These are phyloP conservation scores for Leccinum uliginosum DNA, from an alignment of 768 basidiomycete species.

Conservation along the genomic window DNA sequence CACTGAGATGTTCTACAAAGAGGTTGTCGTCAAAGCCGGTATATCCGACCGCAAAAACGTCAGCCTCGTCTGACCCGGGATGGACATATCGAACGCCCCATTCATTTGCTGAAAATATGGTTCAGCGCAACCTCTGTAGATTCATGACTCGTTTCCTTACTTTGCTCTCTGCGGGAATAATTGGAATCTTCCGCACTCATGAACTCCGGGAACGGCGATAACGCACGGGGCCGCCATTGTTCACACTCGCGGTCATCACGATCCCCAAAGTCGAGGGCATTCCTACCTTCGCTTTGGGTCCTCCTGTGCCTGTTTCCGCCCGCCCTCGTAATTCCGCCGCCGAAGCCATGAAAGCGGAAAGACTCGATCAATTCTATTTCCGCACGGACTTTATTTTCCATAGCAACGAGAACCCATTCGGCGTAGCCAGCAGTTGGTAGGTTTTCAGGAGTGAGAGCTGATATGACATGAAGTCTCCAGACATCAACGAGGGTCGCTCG, in stretches of 20 bases:
- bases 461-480: conserved; percentile 58
- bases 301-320: conserved; percentile 43
- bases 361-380: conserved; percentile 17
- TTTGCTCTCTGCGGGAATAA: conserved; percentile 26
- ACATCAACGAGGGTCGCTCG: conserved; percentile 65
- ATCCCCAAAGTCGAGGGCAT: conserved; percentile 34
- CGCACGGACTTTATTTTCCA: conserved; percentile 15
- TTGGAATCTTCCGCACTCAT: conserved; percentile 17
- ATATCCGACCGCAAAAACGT: conserved; percentile 23
- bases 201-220: conserved; percentile 17
- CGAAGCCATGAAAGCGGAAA: neutral
- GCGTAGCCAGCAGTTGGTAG: conserved; percentile 30
- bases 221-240: conserved; percentile 24
- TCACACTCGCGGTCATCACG: conserved; percentile 20
- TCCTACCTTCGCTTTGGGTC: conserved; percentile 40
- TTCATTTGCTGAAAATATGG: conserved; percentile 22
- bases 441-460: conserved; percentile 40
- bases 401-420: conserved; percentile 30
- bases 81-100: conserved; percentile 24
- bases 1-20: conserved; percentile 21
- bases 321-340: neutral
- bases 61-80: conserved; percentile 8
- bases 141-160: conserved; percentile 6
- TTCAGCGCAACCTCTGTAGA: conserved; percentile 6
- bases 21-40: conserved; percentile 23